Percentiles rank a stretch among this genome's conserved stretches.
Conservation (phyloP, 345 rosid species). For the Passiflora organensis region DNA sequence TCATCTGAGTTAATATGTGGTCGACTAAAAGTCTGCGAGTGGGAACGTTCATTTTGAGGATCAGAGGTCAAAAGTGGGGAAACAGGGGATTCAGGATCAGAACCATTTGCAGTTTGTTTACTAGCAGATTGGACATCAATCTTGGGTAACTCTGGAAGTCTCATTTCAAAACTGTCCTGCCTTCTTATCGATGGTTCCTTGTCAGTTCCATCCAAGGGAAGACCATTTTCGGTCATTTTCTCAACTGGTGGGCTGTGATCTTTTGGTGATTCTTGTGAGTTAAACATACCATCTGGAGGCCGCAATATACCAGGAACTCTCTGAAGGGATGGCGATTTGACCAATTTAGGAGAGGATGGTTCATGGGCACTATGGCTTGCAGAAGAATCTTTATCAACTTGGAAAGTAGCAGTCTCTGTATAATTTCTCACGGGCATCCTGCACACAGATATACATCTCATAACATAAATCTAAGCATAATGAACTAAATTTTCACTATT, state of each 20-base stretch:
- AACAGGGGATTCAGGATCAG: too few species aligned
- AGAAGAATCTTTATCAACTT: conserved; percentile 86
- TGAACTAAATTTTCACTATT: neutral
- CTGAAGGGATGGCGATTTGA: conserved; percentile 95
- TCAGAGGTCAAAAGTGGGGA: too few species aligned
- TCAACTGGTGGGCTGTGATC: conserved; percentile 69
- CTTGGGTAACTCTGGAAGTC: conserved; percentile 89
- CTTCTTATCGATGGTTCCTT: conserved; percentile 89
- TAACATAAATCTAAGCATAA: conserved; percentile 9
- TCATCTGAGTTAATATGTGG: too few species aligned
- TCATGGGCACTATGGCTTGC: conserved; percentile 86
- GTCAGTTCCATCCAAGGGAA: conserved; percentile 49
- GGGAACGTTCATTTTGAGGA: too few species aligned
- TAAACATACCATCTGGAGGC: conserved; percentile 51
- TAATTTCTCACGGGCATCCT: conserved; percentile 88
- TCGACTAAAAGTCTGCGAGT: too few species aligned
- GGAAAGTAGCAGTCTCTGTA: conserved; percentile 62
- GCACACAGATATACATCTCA: conserved; percentile 23
- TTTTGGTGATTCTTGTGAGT: conserved; percentile 66
- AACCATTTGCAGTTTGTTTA: conserved; percentile 62
- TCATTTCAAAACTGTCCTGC: conserved; percentile 98
- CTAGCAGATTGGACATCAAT: conserved; percentile 72
- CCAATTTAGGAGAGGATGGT: conserved; percentile 77
- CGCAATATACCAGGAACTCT: conserved; percentile 56
- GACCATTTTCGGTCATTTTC: conserved; percentile 69